Percentiles rank a stretch among this genome's conserved stretches.
phyloP scores from a whole-genome alignment of 1,139 yeast genomes.

The Zygoascus sp. region DNA sequence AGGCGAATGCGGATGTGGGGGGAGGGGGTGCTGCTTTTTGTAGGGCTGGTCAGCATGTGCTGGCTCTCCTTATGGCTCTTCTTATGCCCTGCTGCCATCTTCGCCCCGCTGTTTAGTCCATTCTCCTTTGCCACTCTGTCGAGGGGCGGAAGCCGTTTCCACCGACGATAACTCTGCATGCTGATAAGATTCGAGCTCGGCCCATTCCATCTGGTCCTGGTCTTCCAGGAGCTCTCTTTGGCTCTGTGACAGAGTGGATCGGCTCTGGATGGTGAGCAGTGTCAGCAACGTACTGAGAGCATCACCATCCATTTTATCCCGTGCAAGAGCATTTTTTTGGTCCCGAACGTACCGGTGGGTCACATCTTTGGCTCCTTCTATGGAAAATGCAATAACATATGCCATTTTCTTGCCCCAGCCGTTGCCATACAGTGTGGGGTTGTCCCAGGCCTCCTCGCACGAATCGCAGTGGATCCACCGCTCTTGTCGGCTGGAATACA shows the following conservation, averaged over 20 bases:
- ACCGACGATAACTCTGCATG: constrained; percentile 20
- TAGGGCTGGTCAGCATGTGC: too few relatives aligned
- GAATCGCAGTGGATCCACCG: constrained; percentile 86
- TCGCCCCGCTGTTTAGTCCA: constrained; percentile 82
- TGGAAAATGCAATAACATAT: constrained; percentile 65
- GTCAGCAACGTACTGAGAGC: constrained; percentile 40
- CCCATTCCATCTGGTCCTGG: constrained; percentile 41
- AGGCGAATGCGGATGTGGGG: too few relatives aligned
- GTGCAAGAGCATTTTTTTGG: constrained; percentile 47
- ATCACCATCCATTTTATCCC: constrained; percentile 43
- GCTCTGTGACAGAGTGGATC: constrained; percentile 35
- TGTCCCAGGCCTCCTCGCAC: constrained; percentile 81
- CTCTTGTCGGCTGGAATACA: constrained; percentile 54
- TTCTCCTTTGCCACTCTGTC: constrained; percentile 70
- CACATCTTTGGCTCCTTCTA: constrained; percentile 60
- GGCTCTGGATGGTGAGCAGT: constrained; percentile 39
- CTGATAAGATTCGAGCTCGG: constrained; percentile 34
- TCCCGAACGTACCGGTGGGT: constrained; percentile 62
- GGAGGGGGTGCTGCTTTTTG: too few relatives aligned
- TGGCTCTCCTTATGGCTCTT: neutral
- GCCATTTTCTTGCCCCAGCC: constrained; percentile 97
- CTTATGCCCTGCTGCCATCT: constrained; percentile 41
- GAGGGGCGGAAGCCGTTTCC: constrained; percentile 27
- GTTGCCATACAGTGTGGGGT: constrained; percentile 67
- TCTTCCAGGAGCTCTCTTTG: constrained; percentile 34